Evolutionary conservation across 257 asterid genomes (phyloP).

Genomic region (Echium plantagineum): DNA sequence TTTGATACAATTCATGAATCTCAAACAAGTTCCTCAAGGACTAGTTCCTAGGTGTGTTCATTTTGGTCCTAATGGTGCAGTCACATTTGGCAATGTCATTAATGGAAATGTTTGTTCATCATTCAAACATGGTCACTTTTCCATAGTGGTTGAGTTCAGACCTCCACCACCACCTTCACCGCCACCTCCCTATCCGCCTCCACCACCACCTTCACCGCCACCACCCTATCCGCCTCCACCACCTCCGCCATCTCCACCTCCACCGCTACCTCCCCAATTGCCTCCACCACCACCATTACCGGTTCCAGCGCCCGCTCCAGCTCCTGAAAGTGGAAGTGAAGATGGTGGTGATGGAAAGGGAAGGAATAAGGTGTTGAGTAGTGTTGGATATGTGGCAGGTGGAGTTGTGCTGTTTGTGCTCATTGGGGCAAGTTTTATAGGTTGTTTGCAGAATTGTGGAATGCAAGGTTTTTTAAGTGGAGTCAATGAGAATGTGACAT

Average conservation of each 20-base stretch:
- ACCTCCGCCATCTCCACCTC: slow-evolving; percentile 10
- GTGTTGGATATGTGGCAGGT: too few relatives aligned
- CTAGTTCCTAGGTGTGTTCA: slow-evolving; percentile 41
- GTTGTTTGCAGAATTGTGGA: background rate
- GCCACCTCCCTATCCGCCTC: too few relatives aligned
- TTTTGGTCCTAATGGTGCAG: slow-evolving; percentile 30
- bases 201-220: too few relatives aligned
- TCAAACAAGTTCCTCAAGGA: slow-evolving; percentile 23
- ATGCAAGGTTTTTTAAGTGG: background rate
- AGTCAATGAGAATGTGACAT: background rate
- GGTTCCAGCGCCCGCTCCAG: too few relatives aligned
- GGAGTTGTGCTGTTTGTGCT: background rate
- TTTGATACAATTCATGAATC: slow-evolving; percentile 30
- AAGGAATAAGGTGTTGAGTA: too few relatives aligned
- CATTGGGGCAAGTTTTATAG: background rate
- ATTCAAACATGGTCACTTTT: slow-evolving; percentile 54
- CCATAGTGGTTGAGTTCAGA: slow-evolving; percentile 38
- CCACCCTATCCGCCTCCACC: slow-evolving; percentile 23
- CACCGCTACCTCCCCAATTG: slow-evolving; percentile 1
- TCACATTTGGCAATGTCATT: slow-evolving; percentile 31
- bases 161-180: too few relatives aligned
- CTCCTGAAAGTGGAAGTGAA: too few relatives aligned
- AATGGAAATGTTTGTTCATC: slow-evolving; percentile 34
- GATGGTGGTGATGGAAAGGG: too few relatives aligned
- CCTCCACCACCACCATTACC: background rate